Conservation (phyloP, 176 grass and related monocot species). For the Themeda triandra region DNA sequence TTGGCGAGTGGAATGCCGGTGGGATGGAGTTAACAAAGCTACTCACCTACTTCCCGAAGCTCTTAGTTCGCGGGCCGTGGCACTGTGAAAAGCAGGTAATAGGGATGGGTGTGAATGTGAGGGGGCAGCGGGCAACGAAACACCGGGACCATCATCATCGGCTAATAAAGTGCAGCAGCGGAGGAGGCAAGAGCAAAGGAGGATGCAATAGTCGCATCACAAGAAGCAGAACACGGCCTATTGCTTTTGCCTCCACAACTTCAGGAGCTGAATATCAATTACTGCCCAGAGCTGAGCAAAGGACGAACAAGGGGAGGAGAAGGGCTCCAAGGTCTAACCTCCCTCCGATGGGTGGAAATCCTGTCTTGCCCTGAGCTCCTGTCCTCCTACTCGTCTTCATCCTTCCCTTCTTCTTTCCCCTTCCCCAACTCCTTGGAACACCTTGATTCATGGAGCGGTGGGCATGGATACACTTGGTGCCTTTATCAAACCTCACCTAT, state of each 20-base stretch:
- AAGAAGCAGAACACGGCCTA: background rate
- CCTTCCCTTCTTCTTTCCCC: background rate
- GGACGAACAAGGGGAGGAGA: background rate
- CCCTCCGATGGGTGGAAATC: accelerated
- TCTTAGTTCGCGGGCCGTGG: accelerated
- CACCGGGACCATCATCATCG: background rate
- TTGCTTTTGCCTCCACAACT: background rate
- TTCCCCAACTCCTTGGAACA: background rate
- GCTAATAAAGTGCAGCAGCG: background rate
- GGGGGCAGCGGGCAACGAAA: no score
- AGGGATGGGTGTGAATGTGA: background rate
- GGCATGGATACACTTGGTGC: no score
- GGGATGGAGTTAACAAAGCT: background rate
- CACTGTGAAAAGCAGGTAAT: background rate
- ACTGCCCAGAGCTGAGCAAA: background rate
- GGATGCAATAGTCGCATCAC: background rate
- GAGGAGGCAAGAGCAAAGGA: background rate
- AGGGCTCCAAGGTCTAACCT: background rate
- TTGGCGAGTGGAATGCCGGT: accelerated
- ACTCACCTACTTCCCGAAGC: background rate
- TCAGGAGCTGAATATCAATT: accelerated
- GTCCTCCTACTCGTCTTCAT: background rate
- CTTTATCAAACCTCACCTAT: no score
- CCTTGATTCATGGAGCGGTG: accelerated
- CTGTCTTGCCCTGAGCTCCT: accelerated